Evolutionary conservation across 1,284 basidiomycete species (phyloP).

Genomic region (Rhizopogon parksii): DNA sequence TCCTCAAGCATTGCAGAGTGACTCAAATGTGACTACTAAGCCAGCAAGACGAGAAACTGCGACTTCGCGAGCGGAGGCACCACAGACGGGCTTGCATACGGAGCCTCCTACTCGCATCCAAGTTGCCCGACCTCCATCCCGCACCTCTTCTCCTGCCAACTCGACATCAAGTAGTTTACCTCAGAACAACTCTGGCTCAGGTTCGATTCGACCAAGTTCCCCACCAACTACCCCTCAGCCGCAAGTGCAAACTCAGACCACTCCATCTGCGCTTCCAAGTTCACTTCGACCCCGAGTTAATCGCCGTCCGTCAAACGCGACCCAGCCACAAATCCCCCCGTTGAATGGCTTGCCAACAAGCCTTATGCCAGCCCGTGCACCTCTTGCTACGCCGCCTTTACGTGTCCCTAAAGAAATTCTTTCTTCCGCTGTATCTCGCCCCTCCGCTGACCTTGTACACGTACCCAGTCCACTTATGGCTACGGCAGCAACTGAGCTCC

Average conservation of each 20-base stretch:
- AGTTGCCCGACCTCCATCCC: conserved; percentile 20
- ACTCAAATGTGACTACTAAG: not conserved
- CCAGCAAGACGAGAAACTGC: not conserved
- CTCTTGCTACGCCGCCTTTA: conserved; percentile 9
- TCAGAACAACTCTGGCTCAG: not conserved
- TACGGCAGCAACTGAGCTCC: not conserved
- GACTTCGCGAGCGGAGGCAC: not conserved
- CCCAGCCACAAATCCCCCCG: conserved; percentile 17
- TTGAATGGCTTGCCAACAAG: conserved; percentile 17
- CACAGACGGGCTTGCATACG: not conserved
- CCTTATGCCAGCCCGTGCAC: conserved; percentile 20
- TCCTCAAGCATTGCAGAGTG: not conserved
- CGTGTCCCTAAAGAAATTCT: conserved; percentile 13
- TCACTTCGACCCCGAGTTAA: conserved; percentile 31
- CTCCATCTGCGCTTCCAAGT: conserved; percentile 20
- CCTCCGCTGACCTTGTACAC: conserved; percentile 20
- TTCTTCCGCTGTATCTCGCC: conserved; percentile 5
- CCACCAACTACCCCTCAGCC: conserved; percentile 19
- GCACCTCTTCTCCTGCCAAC: not conserved
- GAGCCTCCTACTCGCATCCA: conserved; percentile 14
- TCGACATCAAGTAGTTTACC: not conserved
- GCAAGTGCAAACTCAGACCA: conserved; percentile 3
- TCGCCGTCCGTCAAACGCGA: conserved; percentile 32
- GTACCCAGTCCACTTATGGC: conserved; percentile 14
- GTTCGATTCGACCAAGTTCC: not conserved